Evolutionary conservation across 208 protist genomes (phyloP), one percentile per base, ranked within the genome.

Genomic region (Trypanosomatidae sp.): DNA sequence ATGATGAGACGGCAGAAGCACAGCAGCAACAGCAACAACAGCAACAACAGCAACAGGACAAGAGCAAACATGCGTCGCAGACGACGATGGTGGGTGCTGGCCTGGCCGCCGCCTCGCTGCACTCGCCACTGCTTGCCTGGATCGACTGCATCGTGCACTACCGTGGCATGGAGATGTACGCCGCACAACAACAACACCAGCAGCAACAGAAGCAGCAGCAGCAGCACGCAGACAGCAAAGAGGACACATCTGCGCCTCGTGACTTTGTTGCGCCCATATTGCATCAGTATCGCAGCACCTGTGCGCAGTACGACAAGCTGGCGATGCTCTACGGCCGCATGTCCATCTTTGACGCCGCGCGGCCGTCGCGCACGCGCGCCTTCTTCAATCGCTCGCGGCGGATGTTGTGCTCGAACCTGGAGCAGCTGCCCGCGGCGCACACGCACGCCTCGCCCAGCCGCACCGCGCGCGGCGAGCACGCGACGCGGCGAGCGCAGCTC

Each of bases 321-420:
- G 75, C 77, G 4, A 38, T 64, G 20, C 63, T 86, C 24, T 72
- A 88, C 56, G 82, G 82, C 6, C 70, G 82, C 13, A 56, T 88
- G 26, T 76, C 74, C 43, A 73, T 86, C 63, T 92, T 92, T 61
- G 71, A 83, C 50, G 44, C 62, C 2, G 75, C 87, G 33, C 70
- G 69, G 27, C 82, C 82, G 8, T 76, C 71, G 25, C 69, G 85
- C 58, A 56, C 62, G 26, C 53, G 74, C 49, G 39, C 60, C 6
- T 82, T 84, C 41, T 56, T 69, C 23, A 86, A 84, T 38, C 56
- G 66, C 13, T 44, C 63, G 2, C 58, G 70, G 2, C 47, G 62
- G 52, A 51, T 47, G n/a, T 33, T 61, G 19, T 49, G 28, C 24
- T 82, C 72, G 13, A 82, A 82, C 24, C 4, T 79, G 4, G 71